Evolutionary conservation across 352 stramenopile species (phyloP).

Genomic region (Stramenopiles sp.): DNA sequence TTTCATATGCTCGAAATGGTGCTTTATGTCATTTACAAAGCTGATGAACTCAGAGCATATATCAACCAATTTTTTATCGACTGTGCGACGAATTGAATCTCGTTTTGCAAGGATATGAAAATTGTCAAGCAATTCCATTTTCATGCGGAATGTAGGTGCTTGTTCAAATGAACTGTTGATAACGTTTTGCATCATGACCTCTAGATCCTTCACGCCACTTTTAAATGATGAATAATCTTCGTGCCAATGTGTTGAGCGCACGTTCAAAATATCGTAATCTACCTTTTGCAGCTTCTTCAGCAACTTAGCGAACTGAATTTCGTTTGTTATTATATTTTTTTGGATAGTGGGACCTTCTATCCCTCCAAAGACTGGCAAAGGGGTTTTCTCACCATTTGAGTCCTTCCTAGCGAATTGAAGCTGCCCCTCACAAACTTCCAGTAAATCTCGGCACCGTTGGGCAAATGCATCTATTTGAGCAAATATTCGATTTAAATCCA

Average conservation of each 20-base stretch:
- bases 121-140: constrained; percentile 68
- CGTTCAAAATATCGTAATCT: constrained; percentile 79
- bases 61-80: constrained; percentile 77
- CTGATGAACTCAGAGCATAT: constrained; percentile 67
- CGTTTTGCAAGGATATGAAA: constrained; percentile 75
- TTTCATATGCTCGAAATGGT: constrained; percentile 76
- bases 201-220: constrained; percentile 81
- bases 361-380: constrained; percentile 65
- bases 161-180: constrained; percentile 81
- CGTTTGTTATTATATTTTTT: constrained; percentile 68
- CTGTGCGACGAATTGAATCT: constrained; percentile 68
- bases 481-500: not conserved
- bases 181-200: constrained; percentile 83
- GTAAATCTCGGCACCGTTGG: constrained; percentile 72
- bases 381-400: constrained; percentile 36
- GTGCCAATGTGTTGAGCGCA: constrained; percentile 82
- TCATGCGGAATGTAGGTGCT: constrained; percentile 55
- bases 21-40: constrained; percentile 41
- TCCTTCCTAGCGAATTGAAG: constrained; percentile 78
- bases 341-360: constrained; percentile 70
- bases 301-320: constrained; percentile 68
- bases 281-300: constrained; percentile 60
- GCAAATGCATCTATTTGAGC: constrained; percentile 71
- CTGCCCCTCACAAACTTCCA: constrained; percentile 80
- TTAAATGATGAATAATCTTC: constrained; percentile 84